Percentiles rank a stretch among this genome's conserved stretches.
phyloP scores from a whole-genome alignment of 176 grass and related monocot genomes.

The Musa acuminata region DNA sequence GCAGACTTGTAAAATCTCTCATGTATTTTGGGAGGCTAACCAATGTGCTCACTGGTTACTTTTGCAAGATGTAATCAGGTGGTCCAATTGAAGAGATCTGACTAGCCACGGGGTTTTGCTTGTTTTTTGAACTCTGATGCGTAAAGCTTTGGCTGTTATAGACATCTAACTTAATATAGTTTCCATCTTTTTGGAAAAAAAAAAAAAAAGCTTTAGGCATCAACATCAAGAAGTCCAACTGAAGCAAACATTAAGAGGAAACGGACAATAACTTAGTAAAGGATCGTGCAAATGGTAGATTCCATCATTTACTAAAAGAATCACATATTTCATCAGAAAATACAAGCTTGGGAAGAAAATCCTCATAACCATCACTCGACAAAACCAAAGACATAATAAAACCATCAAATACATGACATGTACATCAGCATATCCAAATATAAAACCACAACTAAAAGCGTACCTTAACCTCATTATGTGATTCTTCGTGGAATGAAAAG shows the following conservation, averaged over 20 bases:
- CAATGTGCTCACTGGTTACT: too few species aligned
- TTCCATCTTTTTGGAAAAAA: too few species aligned
- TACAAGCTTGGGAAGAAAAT: conserved; percentile 7
- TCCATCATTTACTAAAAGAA: conserved; percentile 9
- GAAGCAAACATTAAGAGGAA: neutral
- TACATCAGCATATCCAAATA: neutral
- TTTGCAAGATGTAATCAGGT: too few species aligned
- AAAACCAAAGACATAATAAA: neutral
- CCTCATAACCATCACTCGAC: neutral
- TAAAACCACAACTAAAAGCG: neutral
- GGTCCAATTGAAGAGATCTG: too few species aligned
- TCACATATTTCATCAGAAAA: neutral
- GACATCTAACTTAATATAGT: too few species aligned
- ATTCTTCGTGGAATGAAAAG: neutral
- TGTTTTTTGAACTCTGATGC: too few species aligned
- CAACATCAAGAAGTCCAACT: neutral
- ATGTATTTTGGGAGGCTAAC: too few species aligned
- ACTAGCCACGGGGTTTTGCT: too few species aligned
- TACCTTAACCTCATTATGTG: neutral
- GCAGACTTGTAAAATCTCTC: too few species aligned
- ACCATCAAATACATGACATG: conserved; percentile 2
- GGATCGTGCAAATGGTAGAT: neutral
- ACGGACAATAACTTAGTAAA: neutral
- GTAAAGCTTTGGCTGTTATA: too few species aligned
- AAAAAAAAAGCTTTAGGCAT: too few species aligned